phyloP scores from a whole-genome alignment of 2,329 filamentous ascomycete genomes.

The Aspergillus melleus region DNA sequence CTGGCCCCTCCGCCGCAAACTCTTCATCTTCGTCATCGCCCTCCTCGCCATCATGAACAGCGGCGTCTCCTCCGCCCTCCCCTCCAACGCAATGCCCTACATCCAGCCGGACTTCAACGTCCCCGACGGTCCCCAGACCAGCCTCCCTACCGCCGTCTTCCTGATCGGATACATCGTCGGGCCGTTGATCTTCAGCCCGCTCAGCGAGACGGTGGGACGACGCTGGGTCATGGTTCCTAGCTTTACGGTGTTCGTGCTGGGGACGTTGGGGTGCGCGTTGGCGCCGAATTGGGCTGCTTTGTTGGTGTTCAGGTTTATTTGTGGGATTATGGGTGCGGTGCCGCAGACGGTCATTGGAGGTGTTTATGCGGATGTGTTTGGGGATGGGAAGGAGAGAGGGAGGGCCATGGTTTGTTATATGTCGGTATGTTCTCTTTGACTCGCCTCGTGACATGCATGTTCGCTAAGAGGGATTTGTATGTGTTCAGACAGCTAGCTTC shows the following conservation, averaged over 20 bases:
- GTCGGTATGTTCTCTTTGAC: slow-evolving; percentile 28
- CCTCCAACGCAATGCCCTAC: slow-evolving; percentile 39
- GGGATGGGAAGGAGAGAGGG: slow-evolving; percentile 39
- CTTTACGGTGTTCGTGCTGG: slow-evolving; percentile 46
- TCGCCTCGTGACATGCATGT: too few relatives aligned
- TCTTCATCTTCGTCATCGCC: slow-evolving; percentile 28
- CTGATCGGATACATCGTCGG: slow-evolving; percentile 42
- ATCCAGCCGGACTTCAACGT: slow-evolving; percentile 36
- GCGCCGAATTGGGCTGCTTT: slow-evolving; percentile 43
- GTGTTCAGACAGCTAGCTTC: slow-evolving; percentile 33
- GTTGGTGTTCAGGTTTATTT: slow-evolving; percentile 45
- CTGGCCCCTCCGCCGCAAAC: slow-evolving; percentile 21
- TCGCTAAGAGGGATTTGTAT: neutral
- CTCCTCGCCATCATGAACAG: slow-evolving; percentile 38
- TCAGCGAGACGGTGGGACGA: slow-evolving; percentile 45
- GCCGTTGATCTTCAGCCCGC: slow-evolving; percentile 42
- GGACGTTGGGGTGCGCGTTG: slow-evolving; percentile 44
- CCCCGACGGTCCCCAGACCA: slow-evolving; percentile 29
- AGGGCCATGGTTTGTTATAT: slow-evolving; percentile 44
- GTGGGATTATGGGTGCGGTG: slow-evolving; percentile 42
- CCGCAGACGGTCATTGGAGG: slow-evolving; percentile 48
- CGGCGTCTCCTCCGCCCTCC: slow-evolving; percentile 39
- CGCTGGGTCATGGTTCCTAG: slow-evolving; percentile 49
- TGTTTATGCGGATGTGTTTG: slow-evolving; percentile 48
- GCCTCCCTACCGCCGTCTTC: slow-evolving; percentile 38